phyloP scores from a whole-genome alignment of 192 early-diverging fungal species.

The Coemansia sp. region DNA sequence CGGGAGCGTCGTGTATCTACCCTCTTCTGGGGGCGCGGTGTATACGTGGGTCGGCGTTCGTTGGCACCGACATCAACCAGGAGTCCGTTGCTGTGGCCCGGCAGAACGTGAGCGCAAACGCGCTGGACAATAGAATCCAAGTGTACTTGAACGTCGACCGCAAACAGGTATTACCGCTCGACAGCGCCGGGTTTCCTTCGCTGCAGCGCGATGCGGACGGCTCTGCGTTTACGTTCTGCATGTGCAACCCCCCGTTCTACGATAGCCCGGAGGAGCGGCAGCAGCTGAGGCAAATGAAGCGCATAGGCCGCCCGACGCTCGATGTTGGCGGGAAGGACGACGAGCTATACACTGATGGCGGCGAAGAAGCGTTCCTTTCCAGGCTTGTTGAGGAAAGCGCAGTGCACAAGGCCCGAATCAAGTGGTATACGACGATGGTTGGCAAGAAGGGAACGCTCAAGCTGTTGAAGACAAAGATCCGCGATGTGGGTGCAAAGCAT shows the following conservation, averaged over 20 bases:
- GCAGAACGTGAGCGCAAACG: constrained; percentile 68
- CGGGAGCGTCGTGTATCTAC: constrained; percentile 91
- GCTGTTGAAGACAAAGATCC: constrained; percentile 8
- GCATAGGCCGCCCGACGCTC: constrained; percentile 22
- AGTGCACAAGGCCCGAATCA: constrained; percentile 34
- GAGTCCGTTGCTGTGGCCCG: constrained; percentile 64
- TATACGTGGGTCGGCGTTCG: constrained; percentile 65
- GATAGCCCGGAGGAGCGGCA: constrained; percentile 60
- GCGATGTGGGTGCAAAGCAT: constrained; percentile 9
- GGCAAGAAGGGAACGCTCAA: constrained; percentile 64
- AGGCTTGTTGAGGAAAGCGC: constrained; percentile 72
- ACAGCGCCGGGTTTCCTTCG: constrained; percentile 20
- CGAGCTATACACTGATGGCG: constrained; percentile 83
- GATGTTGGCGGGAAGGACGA: constrained; percentile 60
- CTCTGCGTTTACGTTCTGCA: constrained; percentile 64
- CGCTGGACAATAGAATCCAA: constrained; percentile 59
- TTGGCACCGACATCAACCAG: constrained; percentile 77
- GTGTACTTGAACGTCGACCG: constrained; percentile 55
- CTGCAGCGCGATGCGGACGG: constrained; percentile 16
- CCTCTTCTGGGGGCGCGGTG: constrained; percentile 72
- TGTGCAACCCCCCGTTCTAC: constrained; percentile 96
- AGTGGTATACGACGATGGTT: constrained; percentile 83
- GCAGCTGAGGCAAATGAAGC: constrained; percentile 57
- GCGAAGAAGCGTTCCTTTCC: constrained; percentile 74
- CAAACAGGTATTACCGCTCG: constrained; percentile 18